These are phyloP conservation scores for Blastocystis sp. DNA, from an alignment of 352 stramenopile genomes.

Conservation along the genomic window DNA sequence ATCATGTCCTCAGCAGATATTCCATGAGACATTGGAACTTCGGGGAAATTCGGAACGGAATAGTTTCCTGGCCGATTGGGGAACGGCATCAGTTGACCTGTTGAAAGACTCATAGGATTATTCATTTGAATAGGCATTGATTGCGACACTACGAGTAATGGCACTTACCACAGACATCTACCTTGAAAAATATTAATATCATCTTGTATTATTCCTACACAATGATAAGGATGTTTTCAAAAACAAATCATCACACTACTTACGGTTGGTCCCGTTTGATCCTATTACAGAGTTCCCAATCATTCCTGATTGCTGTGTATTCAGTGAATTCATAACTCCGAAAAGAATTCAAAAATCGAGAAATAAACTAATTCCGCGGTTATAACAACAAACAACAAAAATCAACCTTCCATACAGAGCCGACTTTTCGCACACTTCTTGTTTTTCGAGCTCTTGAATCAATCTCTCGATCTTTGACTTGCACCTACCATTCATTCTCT, in stretches of 20 bases:
- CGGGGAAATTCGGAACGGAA: background rate
- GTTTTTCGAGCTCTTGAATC: background rate
- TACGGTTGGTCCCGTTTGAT: background rate
- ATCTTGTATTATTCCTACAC: conserved; percentile 9
- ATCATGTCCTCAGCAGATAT: conserved; percentile 24
- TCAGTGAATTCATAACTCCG: background rate
- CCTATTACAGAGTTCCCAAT: background rate
- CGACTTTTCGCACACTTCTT: conserved; percentile 28
- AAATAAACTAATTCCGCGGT: background rate
- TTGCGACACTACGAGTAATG: background rate
- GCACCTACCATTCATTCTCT: background rate
- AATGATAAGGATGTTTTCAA: background rate
- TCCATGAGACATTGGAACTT: background rate
- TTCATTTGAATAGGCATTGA: background rate
- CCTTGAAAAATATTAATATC: conserved; percentile 18
- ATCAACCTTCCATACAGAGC: conserved; percentile 39
- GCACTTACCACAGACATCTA: background rate
- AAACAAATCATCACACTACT: background rate
- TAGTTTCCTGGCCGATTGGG: background rate
- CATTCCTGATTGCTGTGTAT: background rate
- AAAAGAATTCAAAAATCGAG: background rate
- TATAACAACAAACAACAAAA: conserved; percentile 8
- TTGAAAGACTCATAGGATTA: background rate
- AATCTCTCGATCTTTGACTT: background rate
- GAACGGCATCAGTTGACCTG: background rate